These are phyloP conservation scores for Fusarium sp. DNA, from an alignment of 2,329 filamentous ascomycete species.

Conservation along the genomic window DNA sequence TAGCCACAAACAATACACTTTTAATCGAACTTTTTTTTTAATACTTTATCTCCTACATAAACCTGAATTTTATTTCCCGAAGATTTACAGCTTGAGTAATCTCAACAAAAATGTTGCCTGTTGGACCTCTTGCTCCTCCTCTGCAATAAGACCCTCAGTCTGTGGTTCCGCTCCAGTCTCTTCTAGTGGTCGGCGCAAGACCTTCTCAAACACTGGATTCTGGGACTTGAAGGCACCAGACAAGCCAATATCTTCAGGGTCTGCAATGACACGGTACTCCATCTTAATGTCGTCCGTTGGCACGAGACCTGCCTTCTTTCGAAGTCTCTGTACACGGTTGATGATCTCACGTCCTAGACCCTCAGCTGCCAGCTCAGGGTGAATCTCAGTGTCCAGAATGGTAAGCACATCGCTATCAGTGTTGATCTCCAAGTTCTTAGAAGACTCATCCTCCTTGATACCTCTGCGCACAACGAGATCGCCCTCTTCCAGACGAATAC, in stretches of 20 bases:
- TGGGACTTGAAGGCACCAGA: slow-evolving; percentile 76
- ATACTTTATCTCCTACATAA: slow-evolving; percentile 12
- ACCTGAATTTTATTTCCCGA: not conserved
- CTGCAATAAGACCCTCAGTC: slow-evolving; percentile 66
- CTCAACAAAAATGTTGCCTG: slow-evolving; percentile 83
- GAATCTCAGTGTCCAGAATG: slow-evolving; percentile 83
- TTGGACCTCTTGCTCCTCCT: slow-evolving; percentile 88
- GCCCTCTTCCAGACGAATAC: slow-evolving; percentile 82
- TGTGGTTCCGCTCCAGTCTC: slow-evolving; percentile 40
- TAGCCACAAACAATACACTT: slow-evolving; percentile 6
- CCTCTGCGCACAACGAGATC: slow-evolving; percentile 83
- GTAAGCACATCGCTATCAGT: slow-evolving; percentile 90
- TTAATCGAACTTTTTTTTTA: slow-evolving; percentile 11
- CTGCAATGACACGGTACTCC: slow-evolving; percentile 85
- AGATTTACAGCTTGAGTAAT: slow-evolving; percentile 73
- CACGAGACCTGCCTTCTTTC: slow-evolving; percentile 92
- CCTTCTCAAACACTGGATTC: slow-evolving; percentile 76
- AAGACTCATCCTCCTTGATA: slow-evolving; percentile 76
- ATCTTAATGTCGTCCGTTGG: slow-evolving; percentile 96
- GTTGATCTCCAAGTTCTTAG: slow-evolving; percentile 83
- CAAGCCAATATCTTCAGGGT: slow-evolving; percentile 81
- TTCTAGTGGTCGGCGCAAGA: slow-evolving; percentile 79
- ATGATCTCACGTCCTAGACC: slow-evolving; percentile 92
- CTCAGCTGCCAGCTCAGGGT: slow-evolving; percentile 88
- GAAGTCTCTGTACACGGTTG: slow-evolving; percentile 88